Base-by-base conservation (phyloP, 2,329 filamentous ascomycete genomes). In the Trichophyton simii region DNA sequence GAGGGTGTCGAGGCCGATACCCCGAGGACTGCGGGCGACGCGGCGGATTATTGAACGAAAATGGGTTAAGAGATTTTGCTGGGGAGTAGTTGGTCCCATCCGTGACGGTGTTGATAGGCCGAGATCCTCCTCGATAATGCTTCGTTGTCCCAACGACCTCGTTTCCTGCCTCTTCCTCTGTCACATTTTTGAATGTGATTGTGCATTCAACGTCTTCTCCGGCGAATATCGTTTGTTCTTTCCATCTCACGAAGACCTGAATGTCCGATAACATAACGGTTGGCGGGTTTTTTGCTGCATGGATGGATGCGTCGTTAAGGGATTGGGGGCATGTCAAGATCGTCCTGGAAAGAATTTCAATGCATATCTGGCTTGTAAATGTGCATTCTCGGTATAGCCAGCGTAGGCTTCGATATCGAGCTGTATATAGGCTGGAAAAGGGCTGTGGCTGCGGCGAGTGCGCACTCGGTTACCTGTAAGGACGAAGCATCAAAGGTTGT, bases 151-250 rank as follows among this genome's bases (percentile, higher is more conserved):
- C 66, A 66, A 66, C 67, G 65, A 63, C 66, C 57, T 71, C 61
- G 34, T 75, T 70, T 52, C 69, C 68, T 60, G 65, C 66, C 63
- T 67, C 70, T 44, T 76, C 77, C 58, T 82, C 73, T 34, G 82
- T 78, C 58, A 91, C 82, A 73, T 99, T 99, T 76, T 88, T 92
- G 78, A 99, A 99, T 58, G 89, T 96, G 73, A 99, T 95, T 67
- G 87, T 91, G 76, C 94, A 97, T 77, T 91, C 89, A 71, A 97
- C 83, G 71, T 96, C 88, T 79, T 99, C 94, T 75, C 94, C 94
- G 62, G 94, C 89, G 77, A 97, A 99, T 69, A 99, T 89, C 64
- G 89, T 91, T 74, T 92, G 86, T 72, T 95, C 89, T 73, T 90
- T 87, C 88, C 92, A 99, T 77, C 87, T 86, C 74, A 99, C 89